phyloP scores from a whole-genome alignment of 257 asterid species.

The Nicotiana attenuata region DNA sequence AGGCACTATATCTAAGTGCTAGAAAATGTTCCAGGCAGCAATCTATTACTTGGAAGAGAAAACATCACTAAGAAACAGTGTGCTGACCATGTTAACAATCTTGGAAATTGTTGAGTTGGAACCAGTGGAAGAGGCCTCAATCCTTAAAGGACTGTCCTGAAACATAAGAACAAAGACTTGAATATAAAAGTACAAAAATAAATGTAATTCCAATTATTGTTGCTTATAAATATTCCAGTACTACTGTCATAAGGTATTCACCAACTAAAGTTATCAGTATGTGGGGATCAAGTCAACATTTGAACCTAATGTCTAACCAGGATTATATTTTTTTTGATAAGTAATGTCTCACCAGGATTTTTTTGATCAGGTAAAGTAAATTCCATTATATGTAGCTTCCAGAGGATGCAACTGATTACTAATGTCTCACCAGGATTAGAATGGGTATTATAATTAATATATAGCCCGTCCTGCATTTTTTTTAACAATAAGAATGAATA shows the following conservation, averaged over 20 bases:
- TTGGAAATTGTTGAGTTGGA: conserved; percentile 91
- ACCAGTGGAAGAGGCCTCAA: conserved; percentile 86
- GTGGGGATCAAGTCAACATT: not conserved
- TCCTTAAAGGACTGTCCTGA: conserved; percentile 95
- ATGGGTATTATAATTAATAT: not conserved
- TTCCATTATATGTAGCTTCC: too few relatives aligned
- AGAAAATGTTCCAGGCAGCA: not conserved
- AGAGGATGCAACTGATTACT: not conserved
- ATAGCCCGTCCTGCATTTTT: not conserved
- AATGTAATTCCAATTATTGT: not conserved
- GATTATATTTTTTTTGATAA: too few relatives aligned
- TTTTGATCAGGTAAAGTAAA: too few relatives aligned
- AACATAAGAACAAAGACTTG: conserved; percentile 22
- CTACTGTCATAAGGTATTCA: not conserved
- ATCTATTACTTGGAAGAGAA: not conserved
- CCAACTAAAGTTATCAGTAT: not conserved
- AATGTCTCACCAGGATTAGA: not conserved
- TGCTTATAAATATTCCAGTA: not conserved
- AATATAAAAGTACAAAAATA: conserved; percentile 9
- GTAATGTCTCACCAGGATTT: not conserved
- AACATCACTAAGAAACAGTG: not conserved
- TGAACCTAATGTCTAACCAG: not conserved
- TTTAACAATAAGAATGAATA: not conserved
- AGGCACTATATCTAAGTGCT: not conserved
- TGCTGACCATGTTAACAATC: conserved; percentile 80